These are phyloP conservation scores for Fusarium austroafricanum DNA, from an alignment of 2,329 filamentous ascomycete genomes.

Conservation along the genomic window DNA sequence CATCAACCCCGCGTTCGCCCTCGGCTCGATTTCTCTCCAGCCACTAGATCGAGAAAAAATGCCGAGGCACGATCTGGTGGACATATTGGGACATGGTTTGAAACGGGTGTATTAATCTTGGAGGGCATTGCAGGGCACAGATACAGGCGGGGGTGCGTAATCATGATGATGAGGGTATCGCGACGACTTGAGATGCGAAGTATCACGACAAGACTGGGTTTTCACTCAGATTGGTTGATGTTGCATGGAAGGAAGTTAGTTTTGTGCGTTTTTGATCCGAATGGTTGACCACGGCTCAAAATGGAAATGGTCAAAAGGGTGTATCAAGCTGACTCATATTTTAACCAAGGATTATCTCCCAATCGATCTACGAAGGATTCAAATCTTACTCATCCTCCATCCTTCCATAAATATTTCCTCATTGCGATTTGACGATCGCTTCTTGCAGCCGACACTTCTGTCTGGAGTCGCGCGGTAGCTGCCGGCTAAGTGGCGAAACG, in stretches of 20 bases:
- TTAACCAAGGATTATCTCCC: not conserved
- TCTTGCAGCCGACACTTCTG: too few species aligned
- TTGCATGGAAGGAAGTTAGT: not conserved
- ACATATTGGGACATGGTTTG: not conserved
- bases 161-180: not conserved
- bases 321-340: conserved; percentile 1
- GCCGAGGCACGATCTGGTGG: conserved; percentile 27
- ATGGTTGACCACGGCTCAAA: not conserved
- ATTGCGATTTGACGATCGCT: too few species aligned
- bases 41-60: conserved; percentile 1
- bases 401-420: too few species aligned
- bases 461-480: not conserved
- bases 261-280: not conserved
- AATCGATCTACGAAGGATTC: not conserved
- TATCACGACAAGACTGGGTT: not conserved
- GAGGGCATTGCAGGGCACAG: too few species aligned
- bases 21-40: conserved; percentile 5
- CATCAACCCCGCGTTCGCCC: conserved; percentile 29
- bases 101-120: not conserved
- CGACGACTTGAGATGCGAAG: not conserved
- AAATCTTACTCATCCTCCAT: not conserved
- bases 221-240: not conserved
- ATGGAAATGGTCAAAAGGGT: not conserved
- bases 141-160: too few species aligned
- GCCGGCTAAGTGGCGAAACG: conserved; percentile 16